A percentile compares a stretch with the other conserved stretches of the same genome.
phyloP scores from a whole-genome alignment of 306 rosid genomes.

The Vigna angularis region DNA sequence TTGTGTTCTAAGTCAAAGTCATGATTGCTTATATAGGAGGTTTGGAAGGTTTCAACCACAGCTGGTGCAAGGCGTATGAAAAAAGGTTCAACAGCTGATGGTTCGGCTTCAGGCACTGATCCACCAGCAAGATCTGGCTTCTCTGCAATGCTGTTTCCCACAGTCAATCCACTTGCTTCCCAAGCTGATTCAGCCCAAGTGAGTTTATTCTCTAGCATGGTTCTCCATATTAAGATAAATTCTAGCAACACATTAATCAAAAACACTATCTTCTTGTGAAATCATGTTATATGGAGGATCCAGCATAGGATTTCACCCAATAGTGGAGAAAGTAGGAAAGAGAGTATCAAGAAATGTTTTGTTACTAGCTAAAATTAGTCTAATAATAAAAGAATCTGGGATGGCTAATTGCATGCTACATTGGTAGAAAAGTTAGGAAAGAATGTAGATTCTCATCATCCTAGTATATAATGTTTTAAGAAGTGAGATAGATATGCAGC shows the following conservation, averaged over 20 bases:
- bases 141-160: constrained; percentile 50
- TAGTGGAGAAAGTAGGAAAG: neutral
- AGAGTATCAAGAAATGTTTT: constrained; percentile 1
- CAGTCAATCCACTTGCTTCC: constrained; percentile 53
- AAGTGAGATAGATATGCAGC: constrained; percentile 20
- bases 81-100: constrained; percentile 70
- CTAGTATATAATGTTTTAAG: constrained; percentile 20
- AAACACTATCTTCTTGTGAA: constrained; percentile 4
- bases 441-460: neutral
- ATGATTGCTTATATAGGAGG: constrained; percentile 69
- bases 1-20: constrained; percentile 12
- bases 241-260: neutral
- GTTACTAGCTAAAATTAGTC: neutral
- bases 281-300: neutral
- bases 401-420: constrained; percentile 15
- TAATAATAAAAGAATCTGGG: constrained; percentile 19
- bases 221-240: constrained; percentile 38
- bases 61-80: constrained; percentile 88
- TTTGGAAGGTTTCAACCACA: constrained; percentile 96
- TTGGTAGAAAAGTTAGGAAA: constrained; percentile 28
- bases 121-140: constrained; percentile 59
- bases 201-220: constrained; percentile 48
- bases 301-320: constrained; percentile 12
- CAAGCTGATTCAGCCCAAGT: constrained; percentile 67
- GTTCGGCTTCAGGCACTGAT: constrained; percentile 59